A percentile compares a stretch with the other conserved stretches of the same genome.
These are phyloP conservation scores for Calonectria ilicicola DNA, from an alignment of 2,329 filamentous ascomycete genomes.

Conservation along the genomic window DNA sequence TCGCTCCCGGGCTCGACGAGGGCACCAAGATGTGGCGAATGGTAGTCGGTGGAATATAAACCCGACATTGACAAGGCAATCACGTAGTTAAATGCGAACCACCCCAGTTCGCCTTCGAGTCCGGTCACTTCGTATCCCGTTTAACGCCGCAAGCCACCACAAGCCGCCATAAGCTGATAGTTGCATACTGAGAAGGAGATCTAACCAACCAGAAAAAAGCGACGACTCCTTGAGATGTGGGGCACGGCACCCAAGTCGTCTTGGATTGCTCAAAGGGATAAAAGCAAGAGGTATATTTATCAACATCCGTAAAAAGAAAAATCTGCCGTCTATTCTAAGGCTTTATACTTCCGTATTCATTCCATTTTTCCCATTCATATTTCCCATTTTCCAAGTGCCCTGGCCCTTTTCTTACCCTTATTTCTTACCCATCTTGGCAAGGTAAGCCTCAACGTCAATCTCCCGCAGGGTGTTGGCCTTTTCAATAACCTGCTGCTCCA, in stretches of 20 bases:
- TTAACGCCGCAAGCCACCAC: no score
- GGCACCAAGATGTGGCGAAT: neutral
- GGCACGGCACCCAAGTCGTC: neutral
- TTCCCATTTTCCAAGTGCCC: neutral
- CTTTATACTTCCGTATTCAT: conserved; percentile 2
- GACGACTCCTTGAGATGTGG: no score
- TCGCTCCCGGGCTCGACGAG: neutral
- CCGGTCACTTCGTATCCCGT: neutral
- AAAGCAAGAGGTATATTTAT: neutral
- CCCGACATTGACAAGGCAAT: neutral
- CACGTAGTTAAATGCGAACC: neutral
- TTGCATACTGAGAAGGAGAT: neutral
- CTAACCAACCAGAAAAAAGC: no score
- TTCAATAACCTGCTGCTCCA: conserved; percentile 14
- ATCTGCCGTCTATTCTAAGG: neutral
- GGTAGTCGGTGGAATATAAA: neutral
- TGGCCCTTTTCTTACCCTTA: neutral
- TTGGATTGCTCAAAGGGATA: neutral
- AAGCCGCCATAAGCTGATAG: no score
- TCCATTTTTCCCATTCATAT: neutral
- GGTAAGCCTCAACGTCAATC: conserved; percentile 11
- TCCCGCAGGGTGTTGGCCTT: conserved; percentile 9
- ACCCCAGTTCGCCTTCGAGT: neutral
- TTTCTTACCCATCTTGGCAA: conserved; percentile 20
- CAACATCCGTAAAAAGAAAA: neutral